Base-by-base conservation (phyloP, 768 basidiomycete species). In the Trametes elegans region DNA sequence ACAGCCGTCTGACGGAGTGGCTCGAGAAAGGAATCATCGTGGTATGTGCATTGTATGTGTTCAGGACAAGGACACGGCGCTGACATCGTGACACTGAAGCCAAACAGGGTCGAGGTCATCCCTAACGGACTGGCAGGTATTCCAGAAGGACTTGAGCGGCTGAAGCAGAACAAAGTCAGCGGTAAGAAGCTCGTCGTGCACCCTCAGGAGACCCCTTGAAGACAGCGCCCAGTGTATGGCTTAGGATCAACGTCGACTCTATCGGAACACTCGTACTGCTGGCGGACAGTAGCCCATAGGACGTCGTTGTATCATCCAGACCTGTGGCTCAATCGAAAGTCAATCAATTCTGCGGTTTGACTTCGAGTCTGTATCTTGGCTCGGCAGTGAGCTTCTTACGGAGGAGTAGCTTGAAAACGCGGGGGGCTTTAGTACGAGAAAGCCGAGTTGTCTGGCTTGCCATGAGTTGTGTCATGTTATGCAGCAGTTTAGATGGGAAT, bases 161-260 rank as follows among this genome's bases (percentile, higher is more conserved):
- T 58, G 9, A 45, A 52, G 32, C 32, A 50, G 23, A 58, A 64
- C 18, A 44, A 54, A 23, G 66, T 78, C 23, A 77, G 75, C 18
- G 78, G 72, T 4, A 62, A 58, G 24, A 80, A 80, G 59, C 59
- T 79, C 21, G 67, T 80, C 9, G 73, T 52, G 1, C 74, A 66
- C 51, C 77, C 76, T 18, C 71, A 72, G 53, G 73, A 78, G 41
- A 71, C 70, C 14, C 34, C 28, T 1, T 67, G 51, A 58, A 57
- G 9, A 32, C 28, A 16, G 5, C 31, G n/a, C n/a, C n/a, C n/a
- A n/a, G n/a, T n/a, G n/a, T n/a, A n/a, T n/a, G n/a, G n/a, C 5
- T 14, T 6, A 13, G 11, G 34, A 13, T 14, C 5, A n/a, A 35
- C 13, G 5, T 35, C 13, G 11, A 5, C 5, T 11, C 8, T 35